These are phyloP conservation scores for Claviceps sp. DNA, from an alignment of 2,329 filamentous ascomycete genomes.

Conservation along the genomic window DNA sequence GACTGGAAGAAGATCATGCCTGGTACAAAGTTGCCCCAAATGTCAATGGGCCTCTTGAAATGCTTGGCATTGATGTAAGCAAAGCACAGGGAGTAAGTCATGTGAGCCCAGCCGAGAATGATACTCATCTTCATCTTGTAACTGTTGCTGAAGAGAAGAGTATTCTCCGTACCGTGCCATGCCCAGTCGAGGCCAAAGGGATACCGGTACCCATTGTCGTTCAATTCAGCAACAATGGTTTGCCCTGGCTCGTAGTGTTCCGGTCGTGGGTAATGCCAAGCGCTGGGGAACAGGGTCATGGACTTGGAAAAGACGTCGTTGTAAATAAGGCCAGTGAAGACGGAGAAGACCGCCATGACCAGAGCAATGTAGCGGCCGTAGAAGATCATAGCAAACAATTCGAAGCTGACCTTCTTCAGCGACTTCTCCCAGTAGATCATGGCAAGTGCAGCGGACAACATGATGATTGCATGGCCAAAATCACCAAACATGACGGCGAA, in stretches of 20 bases:
- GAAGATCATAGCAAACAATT: constrained; percentile 96
- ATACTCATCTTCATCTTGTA: constrained; percentile 99
- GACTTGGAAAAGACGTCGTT: constrained; percentile 95
- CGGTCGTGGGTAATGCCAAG: constrained; percentile 70
- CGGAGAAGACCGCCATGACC: constrained; percentile 93
- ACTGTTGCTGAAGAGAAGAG: constrained; percentile 90
- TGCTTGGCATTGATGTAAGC: constrained; percentile 87
- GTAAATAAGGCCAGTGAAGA: constrained; percentile 95
- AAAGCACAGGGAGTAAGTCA: constrained; percentile 95
- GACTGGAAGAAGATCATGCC: constrained; percentile 99
- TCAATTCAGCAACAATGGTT: constrained; percentile 53
- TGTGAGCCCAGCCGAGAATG: constrained; percentile 90
- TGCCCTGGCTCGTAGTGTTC: constrained; percentile 51
- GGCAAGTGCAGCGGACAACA: constrained; percentile 67
- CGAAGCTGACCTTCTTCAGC: constrained; percentile 82
- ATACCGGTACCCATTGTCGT: constrained; percentile 63
- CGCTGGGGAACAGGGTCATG: constrained; percentile 75
- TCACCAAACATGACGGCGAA: constrained; percentile 99
- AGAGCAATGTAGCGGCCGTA: constrained; percentile 97
- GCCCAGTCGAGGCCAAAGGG: constrained; percentile 92
- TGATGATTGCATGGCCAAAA: constrained; percentile 83
- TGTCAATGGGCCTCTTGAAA: constrained; percentile 89
- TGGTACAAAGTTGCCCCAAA: constrained; percentile 93
- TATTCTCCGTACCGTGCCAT: constrained; percentile 94
- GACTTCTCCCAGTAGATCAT: constrained; percentile 98